A percentile compares a stretch with the other conserved stretches of the same genome.
phyloP scores from a whole-genome alignment of 441 rosid species.

The Euphorbia celastroides region DNA sequence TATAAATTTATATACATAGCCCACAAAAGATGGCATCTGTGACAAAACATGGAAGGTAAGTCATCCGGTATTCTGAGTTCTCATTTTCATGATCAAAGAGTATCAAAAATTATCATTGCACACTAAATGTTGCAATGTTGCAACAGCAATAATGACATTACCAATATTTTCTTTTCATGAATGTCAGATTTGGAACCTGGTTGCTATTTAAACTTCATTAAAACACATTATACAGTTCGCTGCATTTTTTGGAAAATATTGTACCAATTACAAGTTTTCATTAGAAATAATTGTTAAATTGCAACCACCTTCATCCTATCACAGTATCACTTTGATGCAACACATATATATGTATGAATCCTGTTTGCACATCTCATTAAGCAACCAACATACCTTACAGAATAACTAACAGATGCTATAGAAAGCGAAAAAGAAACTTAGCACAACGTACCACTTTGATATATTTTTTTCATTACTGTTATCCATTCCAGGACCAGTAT shows the following conservation, averaged over 20 bases:
- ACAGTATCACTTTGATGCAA: neutral
- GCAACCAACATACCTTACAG: neutral
- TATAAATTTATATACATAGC: no score
- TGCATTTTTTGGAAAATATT: neutral
- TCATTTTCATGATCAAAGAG: neutral
- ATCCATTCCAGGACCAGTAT: slow-evolving; percentile 82
- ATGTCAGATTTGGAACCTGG: neutral
- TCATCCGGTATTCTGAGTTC: neutral
- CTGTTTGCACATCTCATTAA: neutral
- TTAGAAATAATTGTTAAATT: neutral
- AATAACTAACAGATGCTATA: neutral
- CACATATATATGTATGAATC: neutral
- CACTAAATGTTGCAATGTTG: neutral
- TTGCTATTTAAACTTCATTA: neutral
- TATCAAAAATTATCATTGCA: neutral
- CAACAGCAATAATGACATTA: neutral
- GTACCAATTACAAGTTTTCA: neutral
- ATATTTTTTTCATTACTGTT: slow-evolving; percentile 46
- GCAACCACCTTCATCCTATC: neutral
- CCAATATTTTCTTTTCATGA: neutral
- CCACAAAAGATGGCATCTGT: neutral
- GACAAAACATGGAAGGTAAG: neutral
- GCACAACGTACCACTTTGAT: slow-evolving; percentile 50
- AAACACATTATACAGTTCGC: neutral
- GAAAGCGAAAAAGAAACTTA: slow-evolving; percentile 9